phyloP scores from a whole-genome alignment of 768 basidiomycete genomes.

The Pleurotus eryngii region DNA sequence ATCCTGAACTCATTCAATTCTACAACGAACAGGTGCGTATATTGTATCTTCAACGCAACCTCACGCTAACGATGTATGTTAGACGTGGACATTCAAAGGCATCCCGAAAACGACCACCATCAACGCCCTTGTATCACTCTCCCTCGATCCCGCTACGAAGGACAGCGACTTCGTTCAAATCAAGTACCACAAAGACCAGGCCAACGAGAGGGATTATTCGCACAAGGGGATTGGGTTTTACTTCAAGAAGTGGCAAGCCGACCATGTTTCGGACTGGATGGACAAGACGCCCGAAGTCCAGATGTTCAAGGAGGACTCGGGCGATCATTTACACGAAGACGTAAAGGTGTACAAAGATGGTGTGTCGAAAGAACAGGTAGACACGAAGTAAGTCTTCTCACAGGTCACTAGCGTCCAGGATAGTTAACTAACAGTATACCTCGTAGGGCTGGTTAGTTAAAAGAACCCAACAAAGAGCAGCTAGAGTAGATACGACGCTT shows the following conservation, averaged over 20 bases:
- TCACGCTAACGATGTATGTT: background rate
- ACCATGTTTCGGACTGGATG: conserved; percentile 20
- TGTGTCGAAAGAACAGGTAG: background rate
- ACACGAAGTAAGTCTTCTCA: background rate
- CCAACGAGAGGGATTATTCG: conserved; percentile 40
- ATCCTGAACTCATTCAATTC: conserved; percentile 36
- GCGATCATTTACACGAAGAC: background rate
- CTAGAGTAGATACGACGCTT: no score
- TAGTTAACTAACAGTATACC: no score
- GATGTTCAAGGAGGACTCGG: conserved; percentile 17
- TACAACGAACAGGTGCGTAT: conserved; percentile 36
- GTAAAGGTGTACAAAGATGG: conserved; percentile 2
- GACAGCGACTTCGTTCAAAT: conserved; percentile 38
- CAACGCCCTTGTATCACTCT: conserved; percentile 37
- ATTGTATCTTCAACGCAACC: background rate
- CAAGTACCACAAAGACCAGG: conserved; percentile 36
- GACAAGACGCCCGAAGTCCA: conserved; percentile 15
- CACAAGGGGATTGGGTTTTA: conserved; percentile 37
- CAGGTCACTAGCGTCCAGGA: no score
- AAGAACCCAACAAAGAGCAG: no score
- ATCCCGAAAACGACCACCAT: conserved; percentile 35
- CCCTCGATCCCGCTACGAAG: conserved; percentile 34
- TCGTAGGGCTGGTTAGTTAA: no score
- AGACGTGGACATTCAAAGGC: conserved; percentile 37
- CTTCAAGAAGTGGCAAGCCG: conserved; percentile 40